These are phyloP conservation scores for Fraxinus velutina DNA, from an alignment of 305 asterid species.

Conservation along the genomic window DNA sequence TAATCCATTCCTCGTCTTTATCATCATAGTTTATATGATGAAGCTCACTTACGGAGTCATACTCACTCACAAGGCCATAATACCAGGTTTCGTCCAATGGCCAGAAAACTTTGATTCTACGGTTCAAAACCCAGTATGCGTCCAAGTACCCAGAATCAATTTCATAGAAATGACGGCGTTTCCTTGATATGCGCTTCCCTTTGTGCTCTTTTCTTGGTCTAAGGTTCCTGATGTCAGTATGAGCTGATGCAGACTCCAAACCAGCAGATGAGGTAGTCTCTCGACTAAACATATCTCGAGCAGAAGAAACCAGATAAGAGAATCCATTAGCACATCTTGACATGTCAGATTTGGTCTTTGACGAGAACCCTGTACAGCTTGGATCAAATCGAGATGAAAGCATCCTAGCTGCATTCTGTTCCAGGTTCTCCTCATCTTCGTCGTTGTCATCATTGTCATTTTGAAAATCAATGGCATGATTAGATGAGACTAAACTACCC, in stretches of 20 bases:
- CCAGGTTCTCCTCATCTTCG: constrained; percentile 95
- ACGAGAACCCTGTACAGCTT: constrained; percentile 80
- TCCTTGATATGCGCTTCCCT: constrained; percentile 57
- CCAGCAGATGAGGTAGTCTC: constrained; percentile 44
- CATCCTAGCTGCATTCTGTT: constrained; percentile 98
- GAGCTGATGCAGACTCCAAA: constrained; percentile 45
- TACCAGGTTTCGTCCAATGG: constrained; percentile 98
- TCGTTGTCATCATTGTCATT: constrained; percentile 70
- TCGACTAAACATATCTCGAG: constrained; percentile 38
- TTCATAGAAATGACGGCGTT: constrained; percentile 94
- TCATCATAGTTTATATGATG: constrained; percentile 91
- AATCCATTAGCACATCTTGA: constrained; percentile 46
- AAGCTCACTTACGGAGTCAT: constrained; percentile 67
- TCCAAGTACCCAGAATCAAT: constrained; percentile 60
- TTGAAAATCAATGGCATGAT: constrained; percentile 39
- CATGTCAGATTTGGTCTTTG: constrained; percentile 46
- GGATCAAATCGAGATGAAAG: constrained; percentile 98
- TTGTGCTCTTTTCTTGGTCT: constrained; percentile 70
- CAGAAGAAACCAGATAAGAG: constrained; percentile 49
- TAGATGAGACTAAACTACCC: constrained; percentile 41
- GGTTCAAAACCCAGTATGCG: constrained; percentile 63
- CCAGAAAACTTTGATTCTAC: constrained; percentile 85
- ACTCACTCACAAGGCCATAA: constrained; percentile 72
- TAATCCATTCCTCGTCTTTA: constrained; percentile 91
- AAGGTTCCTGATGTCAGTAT: constrained; percentile 58